These are phyloP conservation scores for Yamadazyma jaroonii DNA, from an alignment of 1,139 yeast genomes.

Conservation along the genomic window DNA sequence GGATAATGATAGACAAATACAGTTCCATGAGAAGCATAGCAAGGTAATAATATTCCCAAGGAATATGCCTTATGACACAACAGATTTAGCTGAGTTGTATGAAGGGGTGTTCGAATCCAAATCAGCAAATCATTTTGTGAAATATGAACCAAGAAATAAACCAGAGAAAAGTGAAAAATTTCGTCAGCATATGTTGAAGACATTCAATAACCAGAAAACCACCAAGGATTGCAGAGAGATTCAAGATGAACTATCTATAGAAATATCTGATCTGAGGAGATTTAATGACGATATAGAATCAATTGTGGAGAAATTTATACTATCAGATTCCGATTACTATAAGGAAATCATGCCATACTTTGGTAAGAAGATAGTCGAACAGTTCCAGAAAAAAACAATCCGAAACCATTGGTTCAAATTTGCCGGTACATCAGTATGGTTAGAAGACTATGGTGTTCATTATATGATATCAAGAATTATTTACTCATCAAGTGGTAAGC, in stretches of 20 bases:
- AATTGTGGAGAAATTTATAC: background rate
- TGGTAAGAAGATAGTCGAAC: constrained; percentile 16
- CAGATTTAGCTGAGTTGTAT: no score
- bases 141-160: background rate
- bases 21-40: no score
- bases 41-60: no score
- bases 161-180: background rate
- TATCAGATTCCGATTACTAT: constrained; percentile 8
- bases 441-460: constrained; percentile 46
- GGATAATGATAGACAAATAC: no score
- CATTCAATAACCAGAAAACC: background rate
- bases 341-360: constrained; percentile 19
- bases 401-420: constrained; percentile 37
- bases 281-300: background rate
- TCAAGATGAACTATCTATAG: no score
- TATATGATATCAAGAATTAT: constrained; percentile 39
- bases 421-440: constrained; percentile 50
- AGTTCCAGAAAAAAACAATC: constrained; percentile 17
- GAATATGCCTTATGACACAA: no score
- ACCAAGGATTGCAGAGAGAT: background rate
- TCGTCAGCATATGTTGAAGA: background rate
- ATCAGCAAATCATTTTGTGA: no score
- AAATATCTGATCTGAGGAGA: no score
- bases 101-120: no score
- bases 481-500: constrained; percentile 24